Conservation (phyloP, 805 yeast genomes). For the Zygosaccharomyces rouxii region DNA sequence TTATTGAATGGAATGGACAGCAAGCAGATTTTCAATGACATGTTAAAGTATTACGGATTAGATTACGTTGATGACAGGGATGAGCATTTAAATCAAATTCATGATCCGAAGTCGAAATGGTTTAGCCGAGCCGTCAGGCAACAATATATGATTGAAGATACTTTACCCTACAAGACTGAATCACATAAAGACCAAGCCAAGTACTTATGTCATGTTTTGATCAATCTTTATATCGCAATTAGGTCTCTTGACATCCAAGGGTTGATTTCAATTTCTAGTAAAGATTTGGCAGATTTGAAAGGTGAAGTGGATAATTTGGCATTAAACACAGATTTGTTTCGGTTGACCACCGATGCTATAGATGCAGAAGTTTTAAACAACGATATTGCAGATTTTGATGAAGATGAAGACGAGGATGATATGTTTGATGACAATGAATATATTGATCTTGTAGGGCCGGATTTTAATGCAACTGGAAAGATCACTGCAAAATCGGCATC, state of each 20-base stretch:
- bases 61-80: constrained; percentile 48
- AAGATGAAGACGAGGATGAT: constrained; percentile 39
- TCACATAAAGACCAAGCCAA: constrained; percentile 60
- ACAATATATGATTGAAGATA: constrained; percentile 30
- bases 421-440: constrained; percentile 37
- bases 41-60: constrained; percentile 42
- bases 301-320: constrained; percentile 43
- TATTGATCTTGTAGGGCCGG: constrained; percentile 36
- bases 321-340: constrained; percentile 49
- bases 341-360: constrained; percentile 17
- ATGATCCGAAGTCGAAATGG: constrained; percentile 39
- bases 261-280: constrained; percentile 57
- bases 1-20: constrained; percentile 23
- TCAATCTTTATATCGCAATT: constrained; percentile 74
- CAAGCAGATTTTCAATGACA: constrained; percentile 25
- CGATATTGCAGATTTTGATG: constrained; percentile 38
- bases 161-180: constrained; percentile 75
- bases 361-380: constrained; percentile 21
- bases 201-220: constrained; percentile 74
- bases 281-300: constrained; percentile 52
- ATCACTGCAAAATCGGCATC: constrained; percentile 65
- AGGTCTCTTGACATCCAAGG: constrained; percentile 73
- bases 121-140: constrained; percentile 37
- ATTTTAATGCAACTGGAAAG: constrained; percentile 47
- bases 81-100: constrained; percentile 28